phyloP scores from a whole-genome alignment of 2,329 filamentous ascomycete genomes.

The Aspergillus proliferans region DNA sequence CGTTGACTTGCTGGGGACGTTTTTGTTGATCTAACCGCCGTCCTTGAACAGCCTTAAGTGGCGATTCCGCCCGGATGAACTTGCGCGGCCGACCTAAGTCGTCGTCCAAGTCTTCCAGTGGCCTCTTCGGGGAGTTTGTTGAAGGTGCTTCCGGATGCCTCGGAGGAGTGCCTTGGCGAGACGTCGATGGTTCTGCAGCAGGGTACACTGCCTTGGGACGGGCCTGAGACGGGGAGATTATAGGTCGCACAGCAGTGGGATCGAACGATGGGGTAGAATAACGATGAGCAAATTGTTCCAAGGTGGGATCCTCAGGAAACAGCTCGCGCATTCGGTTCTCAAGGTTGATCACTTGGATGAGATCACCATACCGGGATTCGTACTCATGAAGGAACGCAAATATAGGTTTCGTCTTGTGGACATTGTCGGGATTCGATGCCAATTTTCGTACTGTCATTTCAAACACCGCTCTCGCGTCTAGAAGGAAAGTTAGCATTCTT shows the following conservation, averaged over 20 bases:
- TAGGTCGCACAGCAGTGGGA: constrained; percentile 70
- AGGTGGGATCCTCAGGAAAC: constrained; percentile 79
- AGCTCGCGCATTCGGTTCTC: constrained; percentile 89
- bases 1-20: constrained; percentile 35
- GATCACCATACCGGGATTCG: constrained; percentile 88
- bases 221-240: constrained; percentile 79
- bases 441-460: constrained; percentile 86
- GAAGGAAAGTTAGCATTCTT: constrained; percentile 5
- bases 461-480: constrained; percentile 91
- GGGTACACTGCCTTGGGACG: constrained; percentile 50
- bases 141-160: constrained; percentile 30
- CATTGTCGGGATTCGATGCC: constrained; percentile 66
- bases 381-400: constrained; percentile 93
- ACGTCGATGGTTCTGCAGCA: constrained; percentile 14
- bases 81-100: constrained; percentile 73
- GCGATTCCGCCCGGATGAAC: constrained; percentile 80
- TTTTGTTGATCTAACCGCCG: constrained; percentile 74
- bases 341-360: constrained; percentile 81
- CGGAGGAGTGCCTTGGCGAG: constrained; percentile 30
- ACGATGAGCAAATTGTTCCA: constrained; percentile 68
- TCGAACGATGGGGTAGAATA: constrained; percentile 72
- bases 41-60: constrained; percentile 83
- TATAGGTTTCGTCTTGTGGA: constrained; percentile 71
- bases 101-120: constrained; percentile 67
- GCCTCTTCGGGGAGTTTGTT: constrained; percentile 47